A percentile compares a stretch with the other conserved stretches of the same genome.
These are phyloP conservation scores for Colletotrichum theobromicola DNA, from an alignment of 2,329 filamentous ascomycete genomes.

Conservation along the genomic window DNA sequence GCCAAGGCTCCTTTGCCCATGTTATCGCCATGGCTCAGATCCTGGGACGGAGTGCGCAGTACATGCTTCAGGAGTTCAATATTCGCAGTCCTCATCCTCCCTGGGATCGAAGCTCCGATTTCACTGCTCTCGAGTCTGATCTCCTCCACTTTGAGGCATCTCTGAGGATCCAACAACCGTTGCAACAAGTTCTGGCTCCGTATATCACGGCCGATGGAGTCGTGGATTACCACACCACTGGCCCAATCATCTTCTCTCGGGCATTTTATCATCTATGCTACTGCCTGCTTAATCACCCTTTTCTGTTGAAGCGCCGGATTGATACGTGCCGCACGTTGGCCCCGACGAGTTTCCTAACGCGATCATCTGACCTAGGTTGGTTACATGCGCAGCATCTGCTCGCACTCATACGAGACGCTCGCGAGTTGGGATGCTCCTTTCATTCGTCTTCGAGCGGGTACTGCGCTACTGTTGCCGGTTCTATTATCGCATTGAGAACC, in stretches of 20 bases:
- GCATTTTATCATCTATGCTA: background rate
- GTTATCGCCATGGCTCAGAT: background rate
- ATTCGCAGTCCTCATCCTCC: background rate
- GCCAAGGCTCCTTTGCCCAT: background rate
- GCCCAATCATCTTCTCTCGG: background rate
- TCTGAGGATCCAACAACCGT: background rate
- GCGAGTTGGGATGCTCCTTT: background rate
- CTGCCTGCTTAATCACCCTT: background rate
- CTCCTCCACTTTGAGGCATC: background rate
- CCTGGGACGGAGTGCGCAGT: background rate
- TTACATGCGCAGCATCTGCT: background rate
- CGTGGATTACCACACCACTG: background rate
- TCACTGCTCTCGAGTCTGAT: background rate
- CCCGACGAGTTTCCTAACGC: background rate
- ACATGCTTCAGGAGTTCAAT: background rate
- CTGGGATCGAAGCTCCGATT: background rate
- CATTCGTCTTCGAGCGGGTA: background rate
- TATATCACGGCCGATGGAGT: background rate
- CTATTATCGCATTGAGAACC: background rate
- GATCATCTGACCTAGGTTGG: background rate
- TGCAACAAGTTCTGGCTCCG: background rate
- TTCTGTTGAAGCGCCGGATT: background rate
- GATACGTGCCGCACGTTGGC: background rate
- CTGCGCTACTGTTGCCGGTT: background rate
- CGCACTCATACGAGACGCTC: background rate